Evolutionary conservation across 2,329 filamentous ascomycete genomes (phyloP), one percentile per base, ranked within the genome.

Genomic region (Zymoseptoria brevis): DNA sequence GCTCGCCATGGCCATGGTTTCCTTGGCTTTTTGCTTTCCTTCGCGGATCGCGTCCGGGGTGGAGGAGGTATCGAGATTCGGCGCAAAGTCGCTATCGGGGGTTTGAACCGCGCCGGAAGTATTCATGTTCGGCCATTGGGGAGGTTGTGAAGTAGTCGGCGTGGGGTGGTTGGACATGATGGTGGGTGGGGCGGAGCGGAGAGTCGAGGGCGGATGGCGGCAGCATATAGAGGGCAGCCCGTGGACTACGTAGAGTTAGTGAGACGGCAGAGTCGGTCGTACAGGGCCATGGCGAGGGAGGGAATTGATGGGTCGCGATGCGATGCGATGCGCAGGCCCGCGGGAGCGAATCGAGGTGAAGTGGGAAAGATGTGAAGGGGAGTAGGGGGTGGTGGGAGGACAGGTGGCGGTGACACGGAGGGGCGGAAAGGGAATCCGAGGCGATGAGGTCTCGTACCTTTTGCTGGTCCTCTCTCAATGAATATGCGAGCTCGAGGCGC

Each of bases 1-100:
- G 66, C 21, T 72, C 66, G 58, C 66, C 22, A 81, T 80, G 48
- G 79, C 80, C 68, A 85, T 76, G 56, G 83, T 76, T 48, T 82
- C 81, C 71, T 82, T 83, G 53, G 82, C 82, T 70, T 80, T 82
- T 68, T 84, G 80, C 67, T 86, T 86, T 57, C 80, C 80, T 71
- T 83, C 81, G 57, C 77, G 76, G 58, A 85, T 83, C 57, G 75
- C 71, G 57, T 71, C 66, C 13, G 63, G 54, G 19, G 62, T 64
- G 13, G 62, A 50, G 53, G 56, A 61, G 11, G 54, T 50, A 21
- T 67, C 62, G 26, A 62, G 62, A 57, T 59, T 61, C 35, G 58
- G 58, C 9, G 57, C 56, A 56, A 26, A 55, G 59, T 66, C 64
- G 57, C 51, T 63, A 59, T 63, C 61, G 60, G 61, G 55, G 9